Evolutionary conservation across 805 yeast genomes (phyloP), one percentile per base, ranked within the genome.

Genomic region (Candida maris): DNA sequence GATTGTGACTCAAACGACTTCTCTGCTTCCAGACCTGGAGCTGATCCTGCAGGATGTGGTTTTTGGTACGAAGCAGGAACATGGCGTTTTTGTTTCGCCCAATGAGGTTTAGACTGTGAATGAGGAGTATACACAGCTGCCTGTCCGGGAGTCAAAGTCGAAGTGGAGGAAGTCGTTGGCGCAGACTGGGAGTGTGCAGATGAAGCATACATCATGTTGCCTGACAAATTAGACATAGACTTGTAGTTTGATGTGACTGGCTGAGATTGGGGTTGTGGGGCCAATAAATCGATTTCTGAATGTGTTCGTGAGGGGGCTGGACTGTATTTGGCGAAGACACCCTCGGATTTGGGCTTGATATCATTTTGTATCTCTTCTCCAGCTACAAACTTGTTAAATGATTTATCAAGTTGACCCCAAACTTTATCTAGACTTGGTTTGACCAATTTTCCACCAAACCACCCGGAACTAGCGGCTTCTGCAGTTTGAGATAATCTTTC

Each of bases 341-440:
- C 84, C 25, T 66, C 70, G 2, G 69, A 68, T 18, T 61, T 61
- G 2, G 49, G 44, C 5, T 59, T 50, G 19, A 17, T 16, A 30
- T 63, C 48, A 5, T 62, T 59, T 0, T 63, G 49, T 19, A 68
- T 66, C 23, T 84, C 95, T 32, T 91, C 97, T 1, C 96, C 97
- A 26, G 95, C 81, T 39, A 91, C 88, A 58, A 81, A 79, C 56
- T 79, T 80, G 54, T 75, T 80, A 52, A 83, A 77, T 4, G 85
- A 76, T 55, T 86, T 86, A 57, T 86, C 95, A 30, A 86, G 60
- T 28, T 83, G 89, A 8, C 93, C 91, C 95, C 95, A 86, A 36
- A 87, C 81, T 54, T 77, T 82, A 48, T 88, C 95, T 15, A 57
- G 28, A 16, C 54, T 53, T 1, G 62, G 57, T 27, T 56, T 53